Base-by-base conservation (phyloP, 306 rosid genomes). In the Dalbergia oliveri region DNA sequence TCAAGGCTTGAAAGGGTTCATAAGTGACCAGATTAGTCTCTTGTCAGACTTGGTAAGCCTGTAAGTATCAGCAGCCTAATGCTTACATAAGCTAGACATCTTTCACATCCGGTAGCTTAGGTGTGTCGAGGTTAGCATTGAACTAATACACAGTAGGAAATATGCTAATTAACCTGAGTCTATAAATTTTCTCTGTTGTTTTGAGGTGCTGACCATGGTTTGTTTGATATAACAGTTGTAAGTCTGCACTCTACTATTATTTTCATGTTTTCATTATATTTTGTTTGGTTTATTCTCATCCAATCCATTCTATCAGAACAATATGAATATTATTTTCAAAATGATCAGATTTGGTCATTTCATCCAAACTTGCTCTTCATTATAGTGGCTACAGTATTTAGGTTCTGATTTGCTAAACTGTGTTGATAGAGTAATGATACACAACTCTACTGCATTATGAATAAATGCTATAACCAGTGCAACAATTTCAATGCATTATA, bases 21-120 rank as follows among this genome's bases (percentile, higher is more conserved):
- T 93, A 77, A 90, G 91, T 76, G 96, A 89, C 73, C 90, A 88
- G 83, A 95, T 93, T 83, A 83, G 87, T 87, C 92, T 86, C 69
- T 87, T 95, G 97, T 60, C 94, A 58, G 90, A 95, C 89, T 88
- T 95, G 94, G 93, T 89, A 84, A 95, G 94, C 94, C 87, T 95
- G 99, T 95, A 90, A 93, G 99, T 90, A 93, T 87, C 94, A 78
- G 41, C 82, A 58, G 81, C 81, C 69, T 59, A 66, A 86, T 65
- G 49, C 43, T 83, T 37, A 43, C 6, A 76, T 75, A 80, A 58
- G 33, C 80, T 80, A 18, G 77, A 76, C 64, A 79, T 83, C 51
- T 76, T 79, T 82, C 68, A 58, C 51, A 41, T 51, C 35, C 57
- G 4, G 60, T 37, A 53, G 60, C 69, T 62, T 44, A 47, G 18